Percentiles rank a stretch among this genome's conserved stretches.
phyloP scores from a whole-genome alignment of 78 protist genomes.

The Dictyostelium intermedium region DNA sequence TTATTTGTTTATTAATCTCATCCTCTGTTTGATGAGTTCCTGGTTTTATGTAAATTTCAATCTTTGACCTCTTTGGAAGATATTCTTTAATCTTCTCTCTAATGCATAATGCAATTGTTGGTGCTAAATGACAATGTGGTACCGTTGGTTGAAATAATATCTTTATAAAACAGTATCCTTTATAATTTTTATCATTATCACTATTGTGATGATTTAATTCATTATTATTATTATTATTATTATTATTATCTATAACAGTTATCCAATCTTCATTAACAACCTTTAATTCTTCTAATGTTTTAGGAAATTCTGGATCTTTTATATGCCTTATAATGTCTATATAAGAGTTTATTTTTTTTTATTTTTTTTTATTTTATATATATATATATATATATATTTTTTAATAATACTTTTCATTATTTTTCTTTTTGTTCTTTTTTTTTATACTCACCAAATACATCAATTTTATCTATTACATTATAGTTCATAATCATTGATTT shows the following conservation, averaged over 20 bases:
- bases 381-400: too few species aligned
- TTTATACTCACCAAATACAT: neutral
- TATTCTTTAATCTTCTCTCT: constrained; percentile 45
- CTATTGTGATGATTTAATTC: too few species aligned
- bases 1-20: constrained; percentile 87
- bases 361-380: neutral
- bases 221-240: neutral
- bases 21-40: constrained; percentile 79
- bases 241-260: constrained; percentile 3
- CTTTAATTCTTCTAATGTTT: constrained; percentile 78
- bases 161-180: constrained; percentile 8
- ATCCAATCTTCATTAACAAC: constrained; percentile 67
- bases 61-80: constrained; percentile 60
- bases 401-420: neutral
- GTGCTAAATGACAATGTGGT: constrained; percentile 80
- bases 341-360: neutral
- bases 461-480: constrained; percentile 8
- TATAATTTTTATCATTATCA: neutral
- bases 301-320: constrained; percentile 76
- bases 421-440: neutral
- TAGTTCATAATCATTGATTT: neutral
- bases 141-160: constrained; percentile 69
- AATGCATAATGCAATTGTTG: constrained; percentile 74
- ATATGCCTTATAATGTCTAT: constrained; percentile 10
- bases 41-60: constrained; percentile 46